Base-by-base conservation (phyloP, 176 grass and related monocot genomes). In the Urochloa ruziziensis region DNA sequence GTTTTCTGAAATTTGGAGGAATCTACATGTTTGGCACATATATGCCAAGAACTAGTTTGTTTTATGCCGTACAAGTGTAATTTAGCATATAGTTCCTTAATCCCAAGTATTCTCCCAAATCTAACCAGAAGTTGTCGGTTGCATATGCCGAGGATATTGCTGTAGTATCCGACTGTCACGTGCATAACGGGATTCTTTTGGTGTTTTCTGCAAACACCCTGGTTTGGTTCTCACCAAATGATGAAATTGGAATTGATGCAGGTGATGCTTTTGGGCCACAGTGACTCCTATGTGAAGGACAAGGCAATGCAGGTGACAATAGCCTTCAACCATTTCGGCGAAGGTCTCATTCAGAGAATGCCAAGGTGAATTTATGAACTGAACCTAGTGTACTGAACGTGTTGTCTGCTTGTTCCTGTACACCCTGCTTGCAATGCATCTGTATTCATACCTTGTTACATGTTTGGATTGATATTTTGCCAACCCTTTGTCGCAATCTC, bases 221-320 rank as follows among this genome's bases (percentile, higher is more conserved):
- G 56, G 21, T 62, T 86, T 36, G 64, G 30, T 78, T 82, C 62
- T 82, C 56, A 49, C 46, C 62, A 40, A 59, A 77, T 73, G 34
- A 18, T 27, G 34, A 80, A 85, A 62, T 33, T 69, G 32, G 36
- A 54, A 63, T 62, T 81, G 56, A 71, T 80, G 78, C 86, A 94
- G 93, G 94, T 96, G 83, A 96, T 96, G 83, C 91, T 96, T 51
- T 36, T 96, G 43, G 94, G 94, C 2, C 94, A 96, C 87, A 96
- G 94, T 28, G 94, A 96, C 85, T 96, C 94, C 54, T 91, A 96
- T 27, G 88, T 80, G 36, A 87, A 89, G 51, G 94, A 96, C 82
- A 96, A 96, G 79, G 80, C 78, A 7, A 96, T 96, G 94, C 94
- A 96, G 87, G 94, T 96, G 39, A 96, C 94, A 4, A 96, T 96